Evolutionary conservation across 2,329 filamentous ascomycete genomes (phyloP), one percentile per base, ranked within the genome.

Genomic region (Fusarium goolgardi): DNA sequence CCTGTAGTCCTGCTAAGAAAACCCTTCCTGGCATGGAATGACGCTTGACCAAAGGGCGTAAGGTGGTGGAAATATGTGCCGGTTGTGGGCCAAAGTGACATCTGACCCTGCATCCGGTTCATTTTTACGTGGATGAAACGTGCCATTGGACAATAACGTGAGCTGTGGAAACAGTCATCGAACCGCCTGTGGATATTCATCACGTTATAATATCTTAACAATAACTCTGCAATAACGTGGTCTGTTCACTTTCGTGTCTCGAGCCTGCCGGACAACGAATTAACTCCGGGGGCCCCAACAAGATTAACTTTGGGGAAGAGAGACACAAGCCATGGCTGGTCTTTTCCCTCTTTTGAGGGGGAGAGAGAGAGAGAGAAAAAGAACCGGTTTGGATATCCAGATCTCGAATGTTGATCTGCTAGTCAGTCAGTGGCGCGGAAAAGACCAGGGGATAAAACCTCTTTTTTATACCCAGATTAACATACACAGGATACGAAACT

Each of bases 131-230:
- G 27, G 44, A 51, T 59, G 60, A 67, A 69, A 69, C 65, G 29
- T 63, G 11, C 8, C 20, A 67, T 67, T 67, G 65, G 65, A 25
- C 13, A 51, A n/a, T 29, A 8, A 49, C 18, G 3, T 54, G 49
- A 49, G 20, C 25, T 44, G 43, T 52, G 58, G 45, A 35, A 29
- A 55, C 59, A 44, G 55, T 64, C 43, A 2, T 16, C 21, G n/a
- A 59, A 47, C 51, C 25, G 20, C 12, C 11, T 52, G 63, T 67
- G 65, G 65, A 61, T 67, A 16, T 34, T 32, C 20, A 65, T 67
- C 65, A 67, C 65, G 65, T 67, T 67, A 67, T 67, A 55, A 59
- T 67, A 69, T 67, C 65, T 65, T 67, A 67, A 67, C 65, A 43
- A 32, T 50, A 67, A 68, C 56, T 65, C 65, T 51, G 31, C 23